A percentile compares a stretch with the other conserved stretches of the same genome.
These are phyloP conservation scores for Corynespora cassiicola DNA, from an alignment of 2,329 filamentous ascomycete genomes.

Conservation along the genomic window DNA sequence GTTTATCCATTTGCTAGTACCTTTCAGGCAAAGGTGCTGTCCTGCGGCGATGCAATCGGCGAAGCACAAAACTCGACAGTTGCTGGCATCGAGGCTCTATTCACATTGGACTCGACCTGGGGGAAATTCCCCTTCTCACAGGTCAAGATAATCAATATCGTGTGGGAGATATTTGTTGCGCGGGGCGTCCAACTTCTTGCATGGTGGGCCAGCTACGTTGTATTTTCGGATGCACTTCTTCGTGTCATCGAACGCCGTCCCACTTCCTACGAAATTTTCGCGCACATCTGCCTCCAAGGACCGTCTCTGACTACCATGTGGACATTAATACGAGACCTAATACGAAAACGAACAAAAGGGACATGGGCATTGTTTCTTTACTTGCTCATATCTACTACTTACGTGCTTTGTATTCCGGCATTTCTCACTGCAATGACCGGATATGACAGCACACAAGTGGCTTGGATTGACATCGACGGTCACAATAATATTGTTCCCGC, in stretches of 20 bases:
- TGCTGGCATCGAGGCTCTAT: constrained; percentile 32
- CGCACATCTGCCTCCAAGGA: constrained; percentile 37
- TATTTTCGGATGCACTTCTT: constrained; percentile 43
- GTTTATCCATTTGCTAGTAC: constrained; percentile 10
- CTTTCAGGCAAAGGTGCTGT: constrained; percentile 19
- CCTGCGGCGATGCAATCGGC: constrained; percentile 14
- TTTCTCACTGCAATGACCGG: constrained; percentile 46
- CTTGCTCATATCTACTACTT: constrained; percentile 36
- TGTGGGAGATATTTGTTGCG: constrained; percentile 43
- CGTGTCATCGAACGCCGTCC: constrained; percentile 42
- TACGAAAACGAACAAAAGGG: constrained; percentile 24
- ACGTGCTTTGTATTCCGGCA: constrained; percentile 39
- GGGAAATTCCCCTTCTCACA: constrained; percentile 34
- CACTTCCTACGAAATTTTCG: constrained; percentile 42
- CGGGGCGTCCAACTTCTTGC: constrained; percentile 40
- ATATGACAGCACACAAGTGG: constrained; percentile 36
- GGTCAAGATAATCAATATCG: constrained; percentile 44
- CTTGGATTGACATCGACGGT: constrained; percentile 33
- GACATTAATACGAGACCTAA: constrained; percentile 33
- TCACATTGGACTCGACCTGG: constrained; percentile 32
- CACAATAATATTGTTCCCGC: constrained; percentile 35
- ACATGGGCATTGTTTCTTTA: constrained; percentile 34
- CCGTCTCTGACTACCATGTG: constrained; percentile 26
- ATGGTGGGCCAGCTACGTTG: constrained; percentile 34
- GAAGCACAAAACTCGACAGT: constrained; percentile 20